A percentile compares a stretch with the other conserved stretches of the same genome.
phyloP scores from a whole-genome alignment of 2,329 filamentous ascomycete species.

The Pseudocercospora crystallina region DNA sequence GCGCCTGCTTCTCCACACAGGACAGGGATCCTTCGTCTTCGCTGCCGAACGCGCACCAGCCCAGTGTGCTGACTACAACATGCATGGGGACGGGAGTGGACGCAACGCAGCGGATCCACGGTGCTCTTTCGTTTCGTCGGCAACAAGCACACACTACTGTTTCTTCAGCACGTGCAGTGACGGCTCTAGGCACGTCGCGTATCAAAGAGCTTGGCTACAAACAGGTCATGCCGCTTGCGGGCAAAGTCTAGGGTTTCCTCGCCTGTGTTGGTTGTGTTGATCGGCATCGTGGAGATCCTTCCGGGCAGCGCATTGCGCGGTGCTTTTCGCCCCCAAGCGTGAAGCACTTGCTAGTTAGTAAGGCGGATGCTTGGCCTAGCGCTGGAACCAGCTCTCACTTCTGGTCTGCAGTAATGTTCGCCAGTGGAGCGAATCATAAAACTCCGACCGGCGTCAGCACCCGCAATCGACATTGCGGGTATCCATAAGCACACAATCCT shows the following conservation, averaged over 20 bases:
- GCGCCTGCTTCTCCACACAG: no score
- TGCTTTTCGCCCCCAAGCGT: constrained; percentile 12
- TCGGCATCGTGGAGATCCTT: constrained; percentile 19
- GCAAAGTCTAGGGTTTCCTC: constrained; percentile 1
- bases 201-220: neutral
- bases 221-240: neutral
- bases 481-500: neutral
- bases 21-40: no score
- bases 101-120: neutral
- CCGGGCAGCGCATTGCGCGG: constrained; percentile 1
- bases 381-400: constrained; percentile 1
- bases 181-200: no score
- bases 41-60: no score
- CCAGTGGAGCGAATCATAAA: constrained; percentile 1
- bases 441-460: constrained; percentile 7
- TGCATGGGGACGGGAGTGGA: neutral
- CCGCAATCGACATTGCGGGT: constrained; percentile 3
- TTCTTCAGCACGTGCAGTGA: no score
- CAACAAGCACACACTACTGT: neutral
- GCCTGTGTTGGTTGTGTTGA: constrained; percentile 5
- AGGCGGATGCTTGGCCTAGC: constrained; percentile 8
- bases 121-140: neutral
- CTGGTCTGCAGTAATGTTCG: neutral
- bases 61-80: no score
- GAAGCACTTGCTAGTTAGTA: constrained; percentile 10